Percentiles rank a stretch among this genome's conserved stretches.
These are phyloP conservation scores for Silene coronaria DNA, from an alignment of 179 eudicot species.

Conservation along the genomic window DNA sequence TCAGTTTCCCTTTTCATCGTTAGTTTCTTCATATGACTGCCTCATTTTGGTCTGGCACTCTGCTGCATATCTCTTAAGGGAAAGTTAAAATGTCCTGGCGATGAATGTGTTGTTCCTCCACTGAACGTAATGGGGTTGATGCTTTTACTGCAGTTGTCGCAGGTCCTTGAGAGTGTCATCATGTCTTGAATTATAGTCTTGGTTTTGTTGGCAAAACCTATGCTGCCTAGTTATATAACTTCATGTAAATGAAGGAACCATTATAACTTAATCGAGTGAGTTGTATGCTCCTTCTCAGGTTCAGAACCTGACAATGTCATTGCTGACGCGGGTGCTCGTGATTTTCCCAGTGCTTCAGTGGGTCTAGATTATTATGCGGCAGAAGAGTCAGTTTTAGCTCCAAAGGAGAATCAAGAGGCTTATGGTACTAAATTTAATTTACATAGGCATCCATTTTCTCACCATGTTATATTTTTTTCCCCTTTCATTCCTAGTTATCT, in stretches of 20 bases:
- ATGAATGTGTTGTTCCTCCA: background rate
- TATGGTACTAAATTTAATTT: background rate
- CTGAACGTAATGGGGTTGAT: conserved; percentile 6
- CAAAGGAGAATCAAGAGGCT: background rate
- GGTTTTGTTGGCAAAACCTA: background rate
- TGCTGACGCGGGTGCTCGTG: background rate
- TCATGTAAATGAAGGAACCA: background rate
- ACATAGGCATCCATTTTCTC: too few species aligned
- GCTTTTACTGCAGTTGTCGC: background rate
- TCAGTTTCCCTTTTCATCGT: too few species aligned
- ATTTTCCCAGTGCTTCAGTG: background rate
- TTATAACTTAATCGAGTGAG: background rate
- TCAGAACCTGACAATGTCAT: conserved; percentile 3
- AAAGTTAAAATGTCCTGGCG: background rate
- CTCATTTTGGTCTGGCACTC: too few species aligned
- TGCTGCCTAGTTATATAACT: too few species aligned
- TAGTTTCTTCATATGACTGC: too few species aligned
- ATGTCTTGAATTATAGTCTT: background rate
- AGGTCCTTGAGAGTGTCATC: background rate
- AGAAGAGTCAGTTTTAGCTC: background rate
- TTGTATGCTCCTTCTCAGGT: background rate
- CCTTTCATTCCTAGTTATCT: too few species aligned
- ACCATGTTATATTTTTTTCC: too few species aligned
- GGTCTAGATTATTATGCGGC: background rate
- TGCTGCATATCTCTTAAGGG: background rate